A percentile compares a stretch with the other conserved stretches of the same genome.
phyloP scores from a whole-genome alignment of 1,284 basidiomycete genomes.

The Ustilago tritici region DNA sequence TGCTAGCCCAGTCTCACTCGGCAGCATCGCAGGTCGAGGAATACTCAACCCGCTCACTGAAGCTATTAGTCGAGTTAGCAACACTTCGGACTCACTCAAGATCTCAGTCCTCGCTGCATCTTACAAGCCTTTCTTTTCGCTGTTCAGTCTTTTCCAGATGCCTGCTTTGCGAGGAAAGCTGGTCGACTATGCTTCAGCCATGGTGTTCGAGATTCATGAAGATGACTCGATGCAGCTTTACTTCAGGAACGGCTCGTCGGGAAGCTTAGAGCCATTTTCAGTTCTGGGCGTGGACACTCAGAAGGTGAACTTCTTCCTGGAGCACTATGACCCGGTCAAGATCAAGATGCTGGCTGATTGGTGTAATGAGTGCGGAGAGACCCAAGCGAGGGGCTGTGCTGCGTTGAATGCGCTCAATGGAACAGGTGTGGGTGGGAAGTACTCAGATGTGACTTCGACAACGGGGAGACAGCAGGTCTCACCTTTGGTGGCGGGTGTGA shows the following conservation, averaged over 20 bases:
- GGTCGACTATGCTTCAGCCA: conserved; percentile 83
- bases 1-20: conserved; percentile 76
- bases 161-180: conserved; percentile 39
- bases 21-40: conserved; percentile 85
- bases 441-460: conserved; percentile 51
- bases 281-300: conserved; percentile 71
- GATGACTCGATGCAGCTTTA: conserved; percentile 76
- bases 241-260: conserved; percentile 83
- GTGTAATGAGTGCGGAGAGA: conserved; percentile 70
- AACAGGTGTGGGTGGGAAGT: conserved; percentile 55
- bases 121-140: conserved; percentile 88
- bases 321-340: conserved; percentile 75
- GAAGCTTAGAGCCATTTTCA: conserved; percentile 55
- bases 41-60: conserved; percentile 78
- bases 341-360: conserved; percentile 70
- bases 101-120: conserved; percentile 79
- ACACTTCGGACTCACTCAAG: conserved; percentile 81
- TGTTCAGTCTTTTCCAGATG: conserved; percentile 77
- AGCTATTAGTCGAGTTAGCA: conserved; percentile 80
- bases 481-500: conserved; percentile 61
- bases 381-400: conserved; percentile 54
- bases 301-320: conserved; percentile 81
- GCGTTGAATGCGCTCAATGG: conserved; percentile 58
- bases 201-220: conserved; percentile 78
- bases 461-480: conserved; percentile 59